Evolutionary conservation across 2,329 filamentous ascomycete species (phyloP), one percentile per base, ranked within the genome.

Genomic region (Cladosporium sp.): DNA sequence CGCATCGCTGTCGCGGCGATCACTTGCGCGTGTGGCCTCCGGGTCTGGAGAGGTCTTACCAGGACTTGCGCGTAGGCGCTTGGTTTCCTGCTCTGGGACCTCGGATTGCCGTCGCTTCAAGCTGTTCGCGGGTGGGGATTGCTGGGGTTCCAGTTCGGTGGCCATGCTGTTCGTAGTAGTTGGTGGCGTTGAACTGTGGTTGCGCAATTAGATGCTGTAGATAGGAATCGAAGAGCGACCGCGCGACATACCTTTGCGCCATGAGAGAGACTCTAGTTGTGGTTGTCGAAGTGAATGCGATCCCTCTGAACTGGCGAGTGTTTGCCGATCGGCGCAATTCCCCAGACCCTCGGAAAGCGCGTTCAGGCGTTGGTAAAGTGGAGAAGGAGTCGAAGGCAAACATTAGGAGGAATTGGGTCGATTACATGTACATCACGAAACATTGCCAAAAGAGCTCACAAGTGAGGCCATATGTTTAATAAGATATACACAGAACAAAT

Each of bases 1-100:
- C 37, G 55, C 34, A 51, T 51, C 36, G 15, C 37, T 36, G 12
- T 37, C 37, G 39, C 38, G 38, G 17, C 43, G 25, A 20, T 39
- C 45, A 19, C 37, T 36, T 43, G 45, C 45, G 51, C 38, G 38
- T 36, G 51, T 25, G n/a, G 38, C 19, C 30, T 47, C 42, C 42
- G 42, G 54, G 19, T 39, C 19, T 30, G 66, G 66, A 66, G 64
- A 62, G 58, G 43, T 64, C 66, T 69, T 69, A 68, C 68, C 66
- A 62, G 67, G 63, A 63, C 66, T 67, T 60, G 61, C 65, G 39
- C 69, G 66, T 60, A 60, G 63, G 43, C 65, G 62, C 63, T 71
- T 71, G 60, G 55, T 68, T 38, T 63, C 64, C 42, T 65, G 55
- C 55, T 66, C 65, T 45, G 55, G 50, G 7, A 20, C 62, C 19